Evolutionary conservation across 164 flowering plant species (phyloP).

Genomic region (Aristolochia contorta): DNA sequence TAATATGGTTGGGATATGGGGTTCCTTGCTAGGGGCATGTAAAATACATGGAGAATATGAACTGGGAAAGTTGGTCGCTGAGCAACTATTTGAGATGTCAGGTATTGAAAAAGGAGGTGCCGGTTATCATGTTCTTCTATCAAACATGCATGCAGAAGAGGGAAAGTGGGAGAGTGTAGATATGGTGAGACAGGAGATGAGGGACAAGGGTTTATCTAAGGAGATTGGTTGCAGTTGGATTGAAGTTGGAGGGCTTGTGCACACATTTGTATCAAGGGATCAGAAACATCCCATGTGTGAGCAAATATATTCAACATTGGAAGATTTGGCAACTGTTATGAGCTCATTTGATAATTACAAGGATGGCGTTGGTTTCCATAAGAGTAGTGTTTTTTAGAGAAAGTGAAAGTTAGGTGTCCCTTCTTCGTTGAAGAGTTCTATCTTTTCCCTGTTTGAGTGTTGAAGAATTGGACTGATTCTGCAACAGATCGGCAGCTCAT

Average conservation of each 20-base stretch:
- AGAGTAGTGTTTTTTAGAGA: slow-evolving; percentile 13
- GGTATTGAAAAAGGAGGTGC: slow-evolving; percentile 18
- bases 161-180: slow-evolving; percentile 58
- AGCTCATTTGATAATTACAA: slow-evolving; percentile 28
- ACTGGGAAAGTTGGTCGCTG: slow-evolving; percentile 48
- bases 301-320: slow-evolving; percentile 41
- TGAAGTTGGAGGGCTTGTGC: slow-evolving; percentile 38
- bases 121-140: slow-evolving; percentile 73
- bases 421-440: no score
- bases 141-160: slow-evolving; percentile 75
- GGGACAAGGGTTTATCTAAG: slow-evolving; percentile 57
- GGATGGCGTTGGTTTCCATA: slow-evolving; percentile 9
- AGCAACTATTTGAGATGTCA: slow-evolving; percentile 49
- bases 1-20: slow-evolving; percentile 59
- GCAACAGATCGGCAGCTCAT: no score
- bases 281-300: slow-evolving; percentile 36
- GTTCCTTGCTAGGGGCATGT: slow-evolving; percentile 80
- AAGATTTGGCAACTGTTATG: slow-evolving; percentile 37
- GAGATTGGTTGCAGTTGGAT: slow-evolving; percentile 76
- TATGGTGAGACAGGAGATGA: slow-evolving; percentile 57
- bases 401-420: slow-evolving; percentile 9
- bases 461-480: no score
- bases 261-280: slow-evolving; percentile 54
- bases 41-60: slow-evolving; percentile 53
- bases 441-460: no score